phyloP scores from a whole-genome alignment of 2,329 filamentous ascomycete genomes.

The Bimuria novae-zelandiae region DNA sequence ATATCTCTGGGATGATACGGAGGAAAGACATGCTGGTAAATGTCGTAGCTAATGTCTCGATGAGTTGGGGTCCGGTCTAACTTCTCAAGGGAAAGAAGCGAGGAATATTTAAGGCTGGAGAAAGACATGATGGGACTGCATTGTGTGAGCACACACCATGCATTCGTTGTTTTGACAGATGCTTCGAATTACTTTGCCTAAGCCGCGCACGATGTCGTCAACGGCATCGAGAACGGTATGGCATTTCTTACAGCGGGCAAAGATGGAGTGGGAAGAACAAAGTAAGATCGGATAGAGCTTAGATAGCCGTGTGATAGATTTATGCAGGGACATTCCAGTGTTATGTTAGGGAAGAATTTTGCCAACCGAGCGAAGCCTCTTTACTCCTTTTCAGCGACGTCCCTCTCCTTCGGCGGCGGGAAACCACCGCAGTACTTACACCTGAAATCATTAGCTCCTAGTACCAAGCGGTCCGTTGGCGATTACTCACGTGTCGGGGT shows the following conservation, averaged over 20 bases:
- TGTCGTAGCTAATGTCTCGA: too few species aligned
- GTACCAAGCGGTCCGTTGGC: neutral
- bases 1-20: neutral
- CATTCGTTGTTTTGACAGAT: too few species aligned
- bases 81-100: too few species aligned
- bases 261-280: neutral
- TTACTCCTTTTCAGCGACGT: conserved; percentile 3
- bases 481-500: conserved; percentile 26
- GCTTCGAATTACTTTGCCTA: too few species aligned
- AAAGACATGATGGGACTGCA: too few species aligned
- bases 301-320: neutral
- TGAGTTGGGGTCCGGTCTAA: too few species aligned
- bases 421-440: conserved; percentile 28
- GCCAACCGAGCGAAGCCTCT: neutral
- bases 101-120: too few species aligned
- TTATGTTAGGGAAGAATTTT: neutral
- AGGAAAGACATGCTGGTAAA: neutral
- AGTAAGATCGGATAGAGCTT: neutral
- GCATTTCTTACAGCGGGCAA: too few species aligned
- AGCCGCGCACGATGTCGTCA: neutral
- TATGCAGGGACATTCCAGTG: neutral
- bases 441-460: conserved; percentile 1
- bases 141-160: too few species aligned
- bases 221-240: too few species aligned
- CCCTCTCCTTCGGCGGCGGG: conserved; percentile 23